Base-by-base conservation (phyloP, 768 basidiomycete genomes). In the Podaxis pistillaris region DNA sequence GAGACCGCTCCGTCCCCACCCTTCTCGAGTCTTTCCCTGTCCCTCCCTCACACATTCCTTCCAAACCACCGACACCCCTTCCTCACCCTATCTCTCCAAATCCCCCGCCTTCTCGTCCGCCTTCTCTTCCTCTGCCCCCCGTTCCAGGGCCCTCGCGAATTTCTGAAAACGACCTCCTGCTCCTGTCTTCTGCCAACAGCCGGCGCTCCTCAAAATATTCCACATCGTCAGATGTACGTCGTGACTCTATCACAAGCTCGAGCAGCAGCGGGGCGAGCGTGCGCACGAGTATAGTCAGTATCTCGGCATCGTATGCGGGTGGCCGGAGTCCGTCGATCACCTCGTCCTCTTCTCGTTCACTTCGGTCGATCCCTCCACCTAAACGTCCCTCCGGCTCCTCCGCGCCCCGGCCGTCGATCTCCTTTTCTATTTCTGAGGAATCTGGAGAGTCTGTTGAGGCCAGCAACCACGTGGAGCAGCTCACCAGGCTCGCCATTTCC, bases 81-180 rank as follows among this genome's bases (percentile, higher is more conserved):
- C 36, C 54, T 46, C 30, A 47, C 41, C 47, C 74, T 71, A 28
- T 74, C 65, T 58, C 70, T n/a, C 30, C 68, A 56, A 84, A 86
- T 59, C 87, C 86, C 0, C 87, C 87, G 0, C 86, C 82, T 0
- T 84, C 84, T 0, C 76, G 74, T 1, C 88, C 88, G 0, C 88
- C 88, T 0, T 73, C 78, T 0, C 67, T 76, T 0, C 88, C 89
- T 0, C 80, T 90, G 2, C 89, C 89, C 0, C 87, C 89, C 2
- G 66, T 90, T 1, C 89, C 89, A 0, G 87, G 85, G 1, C 84
- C 85, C 0, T 86, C 86, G 1, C 78, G 84, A 19, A 77, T 86
- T 26, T 78, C 85, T 2, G 76, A 79, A 62, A 71, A 79, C 40
- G 85, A 82, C 63, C 74, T 79, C 40, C 75, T 77, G 19, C 76